Evolutionary conservation across 2,329 filamentous ascomycete genomes (phyloP).

Genomic region (Paramyrothecium sp.): DNA sequence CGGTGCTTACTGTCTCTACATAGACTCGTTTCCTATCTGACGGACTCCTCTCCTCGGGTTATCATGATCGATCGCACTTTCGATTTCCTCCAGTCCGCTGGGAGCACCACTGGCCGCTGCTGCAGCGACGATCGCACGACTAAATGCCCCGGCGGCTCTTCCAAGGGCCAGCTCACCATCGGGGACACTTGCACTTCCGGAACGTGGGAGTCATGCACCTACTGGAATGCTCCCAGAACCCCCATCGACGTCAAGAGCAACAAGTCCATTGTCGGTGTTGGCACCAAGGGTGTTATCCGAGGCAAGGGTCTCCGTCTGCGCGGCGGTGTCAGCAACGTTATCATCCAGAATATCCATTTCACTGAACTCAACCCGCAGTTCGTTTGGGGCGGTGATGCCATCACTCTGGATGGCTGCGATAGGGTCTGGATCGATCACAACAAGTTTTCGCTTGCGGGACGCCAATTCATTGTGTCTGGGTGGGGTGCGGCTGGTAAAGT

Average conservation of each 20-base stretch:
- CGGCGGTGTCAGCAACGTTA: conserved; percentile 25
- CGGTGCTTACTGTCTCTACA: too few species aligned
- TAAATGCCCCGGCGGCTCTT: conserved; percentile 15
- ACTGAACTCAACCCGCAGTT: conserved; percentile 14
- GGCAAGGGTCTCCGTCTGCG: conserved; percentile 37
- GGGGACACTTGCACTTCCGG: conserved; percentile 5
- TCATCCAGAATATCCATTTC: conserved; percentile 24
- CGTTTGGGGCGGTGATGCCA: conserved; percentile 16
- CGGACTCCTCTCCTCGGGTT: conserved; percentile 24
- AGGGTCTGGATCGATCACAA: conserved; percentile 17
- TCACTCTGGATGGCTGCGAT: conserved; percentile 11
- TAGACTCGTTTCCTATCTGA: conserved; percentile 11
- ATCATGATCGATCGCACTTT: conserved; percentile 32
- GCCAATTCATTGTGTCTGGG: conserved; percentile 14
- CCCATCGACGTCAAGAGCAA: conserved; percentile 29
- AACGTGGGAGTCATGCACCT: conserved; percentile 3
- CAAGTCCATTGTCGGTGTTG: conserved; percentile 38
- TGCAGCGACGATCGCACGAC: conserved; percentile 1
- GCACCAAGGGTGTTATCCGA: conserved; percentile 33
- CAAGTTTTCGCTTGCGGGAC: conserved; percentile 13
- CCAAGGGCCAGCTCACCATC: conserved; percentile 18
- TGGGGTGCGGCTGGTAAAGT: conserved; percentile 26
- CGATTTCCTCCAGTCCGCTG: conserved; percentile 22
- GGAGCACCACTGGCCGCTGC: conserved; percentile 9
- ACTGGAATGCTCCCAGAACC: conserved; percentile 6